phyloP scores from a whole-genome alignment of 495 filamentous ascomycete genomes.

The Aspergillus panamensis region DNA sequence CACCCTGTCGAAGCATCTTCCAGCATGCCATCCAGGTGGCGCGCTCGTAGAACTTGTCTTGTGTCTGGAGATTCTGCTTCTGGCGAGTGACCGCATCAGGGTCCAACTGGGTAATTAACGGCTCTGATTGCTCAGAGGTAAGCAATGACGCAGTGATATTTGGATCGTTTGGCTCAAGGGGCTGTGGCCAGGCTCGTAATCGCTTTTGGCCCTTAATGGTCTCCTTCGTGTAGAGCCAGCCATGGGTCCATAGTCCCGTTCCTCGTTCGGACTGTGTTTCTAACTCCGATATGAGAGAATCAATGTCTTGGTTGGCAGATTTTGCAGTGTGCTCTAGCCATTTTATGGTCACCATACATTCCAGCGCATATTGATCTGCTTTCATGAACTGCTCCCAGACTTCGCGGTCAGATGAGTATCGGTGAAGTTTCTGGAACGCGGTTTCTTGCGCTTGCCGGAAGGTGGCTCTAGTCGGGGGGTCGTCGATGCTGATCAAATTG shows the following conservation, averaged over 20 bases:
- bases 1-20: slow-evolving; percentile 81
- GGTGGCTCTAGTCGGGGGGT: slow-evolving; percentile 34
- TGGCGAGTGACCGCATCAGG: slow-evolving; percentile 86
- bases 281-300: slow-evolving; percentile 67
- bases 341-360: slow-evolving; percentile 70
- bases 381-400: slow-evolving; percentile 62
- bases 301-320: slow-evolving; percentile 61
- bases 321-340: slow-evolving; percentile 78
- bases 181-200: slow-evolving; percentile 59
- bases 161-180: slow-evolving; percentile 56
- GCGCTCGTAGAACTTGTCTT: slow-evolving; percentile 81
- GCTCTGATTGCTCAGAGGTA: slow-evolving; percentile 54
- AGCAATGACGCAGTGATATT: slow-evolving; percentile 54
- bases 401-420: slow-evolving; percentile 59
- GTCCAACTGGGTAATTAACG: slow-evolving; percentile 84
- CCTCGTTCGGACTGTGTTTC: slow-evolving; percentile 58
- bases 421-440: slow-evolving; percentile 48
- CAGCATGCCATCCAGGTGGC: slow-evolving; percentile 86
- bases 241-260: slow-evolving; percentile 68
- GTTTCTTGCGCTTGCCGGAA: slow-evolving; percentile 37
- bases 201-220: slow-evolving; percentile 88
- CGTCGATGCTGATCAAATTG: slow-evolving; percentile 54
- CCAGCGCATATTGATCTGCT: slow-evolving; percentile 64
- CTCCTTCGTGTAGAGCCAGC: slow-evolving; percentile 88
- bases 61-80: slow-evolving; percentile 62